phyloP scores from a whole-genome alignment of 768 basidiomycete species.

The Collybia sordida region DNA sequence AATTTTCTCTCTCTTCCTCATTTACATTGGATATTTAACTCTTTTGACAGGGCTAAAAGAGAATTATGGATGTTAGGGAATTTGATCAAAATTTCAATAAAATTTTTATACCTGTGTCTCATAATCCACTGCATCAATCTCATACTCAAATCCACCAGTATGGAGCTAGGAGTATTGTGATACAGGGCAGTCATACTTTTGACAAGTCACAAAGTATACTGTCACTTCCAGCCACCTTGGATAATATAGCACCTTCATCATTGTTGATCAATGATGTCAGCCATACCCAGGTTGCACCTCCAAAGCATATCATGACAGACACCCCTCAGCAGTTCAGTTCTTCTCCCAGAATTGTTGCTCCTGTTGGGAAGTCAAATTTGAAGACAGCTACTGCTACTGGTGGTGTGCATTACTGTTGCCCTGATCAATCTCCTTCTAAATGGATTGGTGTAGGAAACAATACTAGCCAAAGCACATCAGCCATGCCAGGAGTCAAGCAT shows the following conservation, averaged over 20 bases:
- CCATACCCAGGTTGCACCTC: no score
- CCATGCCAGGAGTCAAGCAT: not conserved
- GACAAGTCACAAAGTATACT: not conserved
- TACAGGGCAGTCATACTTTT: no score
- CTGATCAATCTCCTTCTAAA: not conserved
- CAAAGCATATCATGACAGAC: no score
- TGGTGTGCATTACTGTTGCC: not conserved
- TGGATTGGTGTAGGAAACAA: not conserved
- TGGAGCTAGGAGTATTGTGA: no score
- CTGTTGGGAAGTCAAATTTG: not conserved
- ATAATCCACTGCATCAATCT: conserved; percentile 8
- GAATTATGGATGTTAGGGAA: not conserved
- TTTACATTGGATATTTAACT: not conserved
- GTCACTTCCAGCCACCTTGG: conserved; percentile 1
- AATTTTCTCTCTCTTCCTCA: not conserved
- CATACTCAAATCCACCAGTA: no score
- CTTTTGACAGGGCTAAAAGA: no score
- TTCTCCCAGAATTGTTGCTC: no score
- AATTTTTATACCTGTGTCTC: not conserved
- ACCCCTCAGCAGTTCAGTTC: no score
- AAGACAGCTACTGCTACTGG: not conserved
- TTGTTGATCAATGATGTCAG: no score
- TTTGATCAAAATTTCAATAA: not conserved
- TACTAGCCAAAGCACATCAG: not conserved
- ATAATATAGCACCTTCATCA: no score